Percentiles rank a stretch among this genome's conserved stretches.
Evolutionary conservation across 306 rosid genomes (phyloP).

Genomic region (Phaseolus lunatus): DNA sequence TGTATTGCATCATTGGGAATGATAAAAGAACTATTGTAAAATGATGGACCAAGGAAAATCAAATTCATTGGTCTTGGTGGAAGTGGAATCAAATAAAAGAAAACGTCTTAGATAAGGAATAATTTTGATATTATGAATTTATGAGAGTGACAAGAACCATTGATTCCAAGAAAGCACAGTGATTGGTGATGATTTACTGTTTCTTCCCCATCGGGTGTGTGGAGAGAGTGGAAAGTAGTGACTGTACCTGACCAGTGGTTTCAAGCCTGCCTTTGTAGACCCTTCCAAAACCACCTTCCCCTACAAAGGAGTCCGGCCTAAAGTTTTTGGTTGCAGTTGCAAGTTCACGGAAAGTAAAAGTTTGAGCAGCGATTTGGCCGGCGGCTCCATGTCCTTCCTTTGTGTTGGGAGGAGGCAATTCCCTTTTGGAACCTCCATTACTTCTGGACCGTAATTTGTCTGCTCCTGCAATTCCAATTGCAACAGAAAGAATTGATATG

Average conservation of each 20-base stretch:
- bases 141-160: neutral
- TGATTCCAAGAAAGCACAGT: neutral
- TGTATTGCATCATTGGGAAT: neutral
- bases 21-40: neutral
- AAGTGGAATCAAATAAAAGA: no score
- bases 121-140: neutral
- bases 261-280: constrained; percentile 86
- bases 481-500: neutral
- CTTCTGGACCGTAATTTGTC: constrained; percentile 71
- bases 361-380: constrained; percentile 82
- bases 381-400: constrained; percentile 64
- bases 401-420: constrained; percentile 61
- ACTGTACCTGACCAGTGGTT: constrained; percentile 72
- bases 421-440: constrained; percentile 74
- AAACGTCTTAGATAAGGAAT: neutral
- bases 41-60: neutral
- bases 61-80: neutral
- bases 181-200: neutral
- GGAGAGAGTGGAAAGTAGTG: neutral
- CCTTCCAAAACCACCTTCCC: constrained; percentile 95
- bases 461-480: constrained; percentile 58
- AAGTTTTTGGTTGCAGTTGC: constrained; percentile 79
- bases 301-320: constrained; percentile 74
- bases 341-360: constrained; percentile 88
- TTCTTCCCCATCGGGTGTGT: neutral